These are phyloP conservation scores for Eimeria brunetti DNA, from an alignment of 169 alveolate genomes.

Conservation along the genomic window DNA sequence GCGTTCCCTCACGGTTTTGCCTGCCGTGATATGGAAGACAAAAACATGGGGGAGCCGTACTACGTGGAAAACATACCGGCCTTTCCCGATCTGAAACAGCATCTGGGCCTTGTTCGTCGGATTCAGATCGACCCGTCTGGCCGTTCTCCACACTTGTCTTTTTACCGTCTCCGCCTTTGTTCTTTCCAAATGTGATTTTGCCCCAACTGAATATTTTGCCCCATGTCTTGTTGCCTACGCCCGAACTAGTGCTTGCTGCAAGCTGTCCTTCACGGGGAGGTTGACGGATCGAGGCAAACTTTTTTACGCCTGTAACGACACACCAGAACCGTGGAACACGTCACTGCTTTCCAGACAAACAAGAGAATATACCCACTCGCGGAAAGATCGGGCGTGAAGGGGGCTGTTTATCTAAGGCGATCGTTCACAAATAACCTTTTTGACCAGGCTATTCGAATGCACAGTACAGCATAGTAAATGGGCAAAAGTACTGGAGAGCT, in stretches of 20 bases:
- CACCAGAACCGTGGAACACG: background rate
- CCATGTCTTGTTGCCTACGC: conserved; percentile 12
- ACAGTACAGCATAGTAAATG: background rate
- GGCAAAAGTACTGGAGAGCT: background rate
- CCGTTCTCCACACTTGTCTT: background rate
- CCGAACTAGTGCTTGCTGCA: background rate
- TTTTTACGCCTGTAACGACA: background rate
- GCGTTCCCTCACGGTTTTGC: too few relatives aligned
- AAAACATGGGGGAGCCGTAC: background rate
- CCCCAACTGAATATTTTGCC: conserved; percentile 44
- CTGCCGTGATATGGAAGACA: background rate
- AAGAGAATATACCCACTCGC: background rate
- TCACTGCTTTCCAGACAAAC: background rate
- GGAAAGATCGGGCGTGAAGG: background rate
- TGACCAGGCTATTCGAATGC: background rate
- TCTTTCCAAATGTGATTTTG: background rate
- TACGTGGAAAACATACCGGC: background rate
- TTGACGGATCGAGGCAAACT: conserved; percentile 49
- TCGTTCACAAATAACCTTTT: background rate
- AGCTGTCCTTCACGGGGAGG: conserved; percentile 15
- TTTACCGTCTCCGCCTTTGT: conserved; percentile 21
- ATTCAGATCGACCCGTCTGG: background rate
- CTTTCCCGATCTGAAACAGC: background rate
- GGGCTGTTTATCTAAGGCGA: background rate
- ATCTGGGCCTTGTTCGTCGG: background rate